phyloP scores from a whole-genome alignment of 2,329 filamentous ascomycete species.

The Penicillium sp. region DNA sequence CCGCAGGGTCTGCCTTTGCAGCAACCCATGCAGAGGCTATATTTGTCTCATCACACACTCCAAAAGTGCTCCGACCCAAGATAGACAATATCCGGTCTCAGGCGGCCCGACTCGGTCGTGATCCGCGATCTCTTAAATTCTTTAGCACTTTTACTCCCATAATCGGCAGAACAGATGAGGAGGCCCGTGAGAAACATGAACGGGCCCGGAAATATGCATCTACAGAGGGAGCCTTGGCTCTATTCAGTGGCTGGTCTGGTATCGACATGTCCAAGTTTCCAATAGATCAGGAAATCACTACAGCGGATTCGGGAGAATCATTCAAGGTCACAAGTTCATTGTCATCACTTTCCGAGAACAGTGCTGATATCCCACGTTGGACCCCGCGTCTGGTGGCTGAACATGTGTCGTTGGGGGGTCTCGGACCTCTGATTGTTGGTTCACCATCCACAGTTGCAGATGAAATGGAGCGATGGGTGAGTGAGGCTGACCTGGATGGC shows the following conservation, averaged over 20 bases:
- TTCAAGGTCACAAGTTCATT: constrained; percentile 44
- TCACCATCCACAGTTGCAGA: constrained; percentile 30
- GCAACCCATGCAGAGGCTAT: constrained; percentile 3
- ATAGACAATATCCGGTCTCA: neutral
- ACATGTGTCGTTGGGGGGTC: constrained; percentile 24
- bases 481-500: constrained; percentile 30
- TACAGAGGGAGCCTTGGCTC: constrained; percentile 43
- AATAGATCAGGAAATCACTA: constrained; percentile 50
- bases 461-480: constrained; percentile 32
- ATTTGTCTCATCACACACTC: neutral
- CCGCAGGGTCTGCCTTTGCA: neutral
- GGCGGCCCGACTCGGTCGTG: constrained; percentile 37
- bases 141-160: constrained; percentile 48
- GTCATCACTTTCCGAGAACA: constrained; percentile 44
- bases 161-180: constrained; percentile 46
- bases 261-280: constrained; percentile 40
- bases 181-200: constrained; percentile 45
- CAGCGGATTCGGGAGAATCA: constrained; percentile 41
- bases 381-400: constrained; percentile 32
- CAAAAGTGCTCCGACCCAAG: neutral
- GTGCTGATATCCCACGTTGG: constrained; percentile 35
- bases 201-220: constrained; percentile 46
- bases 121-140: constrained; percentile 43
- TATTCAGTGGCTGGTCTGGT: constrained; percentile 52
- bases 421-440: constrained; percentile 8